Base-by-base conservation (phyloP, 306 rosid species). In the Dalbergia cultrata region DNA sequence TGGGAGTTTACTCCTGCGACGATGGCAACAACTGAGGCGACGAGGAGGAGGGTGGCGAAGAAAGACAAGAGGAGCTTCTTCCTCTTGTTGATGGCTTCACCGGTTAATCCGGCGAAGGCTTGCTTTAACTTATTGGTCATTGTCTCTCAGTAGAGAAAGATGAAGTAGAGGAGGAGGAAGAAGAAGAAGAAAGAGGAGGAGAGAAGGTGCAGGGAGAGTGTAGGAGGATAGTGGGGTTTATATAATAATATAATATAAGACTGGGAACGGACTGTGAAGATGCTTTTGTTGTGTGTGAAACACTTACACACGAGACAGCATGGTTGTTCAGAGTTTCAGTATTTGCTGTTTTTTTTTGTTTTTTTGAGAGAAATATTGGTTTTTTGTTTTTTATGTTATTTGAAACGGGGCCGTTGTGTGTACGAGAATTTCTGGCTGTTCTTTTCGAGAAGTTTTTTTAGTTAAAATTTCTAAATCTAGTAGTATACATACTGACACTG, bases 1-100 rank as follows among this genome's bases (percentile, higher is more conserved):
- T 53, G 68, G 31, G 89, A 87, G 43, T 65, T 50, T 0, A 81
- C 90, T 19, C 90, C 91, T 67, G 86, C 89, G 9, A 79, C 89
- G 9, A 90, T 67, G 83, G 90, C 91, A 2, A 72, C 62, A 0
- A 84, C 31, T 6, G 85, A 78, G 13, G 90, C 85, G 1, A 86
- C 66, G 0, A 93, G 84, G 0, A 93, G 73, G 2, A 92, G 17
- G 1, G 89, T 35, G 12, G 88, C 81, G 7, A 88, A 72, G 22
- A 87, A 41, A 50, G 89, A 52, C 1, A 89, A 3, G 70, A 85
- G 53, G 77, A 92, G 84, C 5, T 83, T 67, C 5, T 70, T 90
- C 5, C 62, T 87, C 58, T 16, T 8, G 56, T 68, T 21, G 76
- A 60, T 53, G 78, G 66, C 79, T 86, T 87, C 44, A 52, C 63